These are phyloP conservation scores for Rubia yunnanensis DNA, from an alignment of 257 asterid genomes.

Conservation along the genomic window DNA sequence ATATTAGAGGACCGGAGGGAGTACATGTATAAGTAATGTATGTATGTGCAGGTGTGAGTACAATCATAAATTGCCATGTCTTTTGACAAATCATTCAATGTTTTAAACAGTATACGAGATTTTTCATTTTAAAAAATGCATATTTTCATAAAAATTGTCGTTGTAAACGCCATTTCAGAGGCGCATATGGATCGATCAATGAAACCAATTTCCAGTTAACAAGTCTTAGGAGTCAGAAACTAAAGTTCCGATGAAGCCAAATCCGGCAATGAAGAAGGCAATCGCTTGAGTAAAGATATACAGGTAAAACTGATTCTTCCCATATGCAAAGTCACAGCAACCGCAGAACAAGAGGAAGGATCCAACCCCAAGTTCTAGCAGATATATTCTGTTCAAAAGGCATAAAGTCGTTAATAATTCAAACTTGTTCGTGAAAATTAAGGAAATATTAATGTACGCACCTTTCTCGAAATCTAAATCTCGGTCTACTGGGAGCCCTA, in stretches of 20 bases:
- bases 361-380: conserved; percentile 24
- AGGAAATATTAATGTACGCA: no score
- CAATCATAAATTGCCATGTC: no score
- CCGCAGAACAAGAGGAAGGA: conserved; percentile 25
- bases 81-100: no score
- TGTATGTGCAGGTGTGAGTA: no score
- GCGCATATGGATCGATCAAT: no score
- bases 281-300: conserved; percentile 27
- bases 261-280: conserved; percentile 29
- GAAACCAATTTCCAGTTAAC: no score
- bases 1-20: no score
- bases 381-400: conserved; percentile 17
- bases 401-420: not conserved
- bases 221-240: conserved; percentile 4
- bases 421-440: no score
- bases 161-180: not conserved
- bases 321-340: conserved; percentile 22
- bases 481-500: conserved; percentile 26
- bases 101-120: no score
- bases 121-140: no score
- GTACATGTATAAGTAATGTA: no score
- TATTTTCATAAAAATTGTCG: not conserved
- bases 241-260: conserved; percentile 30
- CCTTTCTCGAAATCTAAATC: not conserved
- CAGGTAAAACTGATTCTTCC: conserved; percentile 20